Percentiles rank a stretch among this genome's conserved stretches.
These are phyloP conservation scores for Juncus inflexus DNA, from an alignment of 176 grass and related monocot genomes.

Conservation along the genomic window DNA sequence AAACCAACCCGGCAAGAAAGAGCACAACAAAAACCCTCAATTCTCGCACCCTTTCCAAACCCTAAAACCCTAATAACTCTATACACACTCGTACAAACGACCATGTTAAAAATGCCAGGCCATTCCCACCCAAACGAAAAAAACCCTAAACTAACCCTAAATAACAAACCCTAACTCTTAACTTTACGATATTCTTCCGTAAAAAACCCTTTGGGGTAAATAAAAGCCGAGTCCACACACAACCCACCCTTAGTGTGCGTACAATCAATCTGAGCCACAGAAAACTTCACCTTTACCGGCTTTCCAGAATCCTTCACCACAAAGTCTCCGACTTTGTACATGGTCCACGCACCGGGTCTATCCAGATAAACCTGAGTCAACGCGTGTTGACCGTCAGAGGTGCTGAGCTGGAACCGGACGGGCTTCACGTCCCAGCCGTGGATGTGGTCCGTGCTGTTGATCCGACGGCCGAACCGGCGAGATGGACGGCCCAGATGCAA, in stretches of 20 bases:
- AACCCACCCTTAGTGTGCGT: constrained; percentile 87
- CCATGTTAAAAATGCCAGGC: constrained; percentile 29
- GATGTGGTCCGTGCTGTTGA: constrained; percentile 51
- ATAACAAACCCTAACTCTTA: constrained; percentile 32
- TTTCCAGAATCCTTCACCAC: constrained; percentile 36
- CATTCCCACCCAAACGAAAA: constrained; percentile 3
- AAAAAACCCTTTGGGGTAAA: constrained; percentile 58
- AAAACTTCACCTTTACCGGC: constrained; percentile 74
- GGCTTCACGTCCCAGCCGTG: constrained; percentile 91
- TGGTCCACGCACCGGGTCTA: constrained; percentile 64
- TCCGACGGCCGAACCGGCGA: constrained; percentile 55
- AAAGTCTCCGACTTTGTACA: constrained; percentile 78
- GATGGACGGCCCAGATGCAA: constrained; percentile 68
- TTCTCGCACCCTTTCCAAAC: neutral
- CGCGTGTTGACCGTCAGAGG: constrained; percentile 57
- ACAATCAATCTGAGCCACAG: constrained; percentile 89
- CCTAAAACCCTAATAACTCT: constrained; percentile 13
- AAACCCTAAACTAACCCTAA: constrained; percentile 11
- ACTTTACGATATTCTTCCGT: constrained; percentile 32
- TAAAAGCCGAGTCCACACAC: constrained; percentile 65
- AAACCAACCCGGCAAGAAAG: neutral
- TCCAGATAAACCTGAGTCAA: constrained; percentile 56
- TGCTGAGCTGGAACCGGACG: constrained; percentile 69
- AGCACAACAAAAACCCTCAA: constrained; percentile 5
- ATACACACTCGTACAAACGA: constrained; percentile 19